Percentiles rank a stretch among this genome's conserved stretches.
Evolutionary conservation across 352 stramenopile genomes (phyloP).

Genomic region (Peronospora farinosa): DNA sequence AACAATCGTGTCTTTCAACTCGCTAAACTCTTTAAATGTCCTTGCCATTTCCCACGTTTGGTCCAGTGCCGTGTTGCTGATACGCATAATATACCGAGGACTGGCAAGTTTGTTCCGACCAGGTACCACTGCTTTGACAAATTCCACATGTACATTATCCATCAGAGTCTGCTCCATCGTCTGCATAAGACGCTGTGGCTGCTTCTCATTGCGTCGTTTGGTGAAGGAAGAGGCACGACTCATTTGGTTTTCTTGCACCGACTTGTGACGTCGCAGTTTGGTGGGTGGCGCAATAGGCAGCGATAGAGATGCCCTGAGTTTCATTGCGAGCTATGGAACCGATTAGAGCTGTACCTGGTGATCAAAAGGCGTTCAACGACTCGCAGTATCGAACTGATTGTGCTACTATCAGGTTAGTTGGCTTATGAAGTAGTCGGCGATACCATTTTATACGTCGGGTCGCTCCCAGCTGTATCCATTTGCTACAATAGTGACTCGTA

Average conservation of each 20-base stretch:
- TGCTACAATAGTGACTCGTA: constrained; percentile 7
- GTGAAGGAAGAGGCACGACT: constrained; percentile 37
- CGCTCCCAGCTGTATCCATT: constrained; percentile 26
- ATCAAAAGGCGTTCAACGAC: constrained; percentile 10
- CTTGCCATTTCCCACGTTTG: constrained; percentile 79
- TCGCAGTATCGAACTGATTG: constrained; percentile 12
- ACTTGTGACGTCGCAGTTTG: constrained; percentile 37
- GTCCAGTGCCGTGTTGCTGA: constrained; percentile 54
- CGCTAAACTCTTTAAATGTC: constrained; percentile 73
- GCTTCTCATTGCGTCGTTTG: constrained; percentile 51
- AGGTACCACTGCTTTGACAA: constrained; percentile 71
- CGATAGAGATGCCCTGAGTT: constrained; percentile 39
- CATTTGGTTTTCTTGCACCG: constrained; percentile 30
- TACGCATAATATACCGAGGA: constrained; percentile 73
- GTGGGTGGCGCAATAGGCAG: constrained; percentile 26
- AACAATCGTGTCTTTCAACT: constrained; percentile 64
- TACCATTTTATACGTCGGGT: constrained; percentile 20
- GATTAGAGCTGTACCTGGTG: neutral
- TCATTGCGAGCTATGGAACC: constrained; percentile 9
- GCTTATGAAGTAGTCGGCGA: constrained; percentile 19
- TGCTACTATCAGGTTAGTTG: constrained; percentile 13
- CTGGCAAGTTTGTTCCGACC: constrained; percentile 56
- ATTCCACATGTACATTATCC: constrained; percentile 71
- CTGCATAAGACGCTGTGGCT: constrained; percentile 35
- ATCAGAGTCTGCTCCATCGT: constrained; percentile 65